Evolutionary conservation across 2,329 filamentous ascomycete genomes (phyloP).

Genomic region (Colletotrichum sp.): DNA sequence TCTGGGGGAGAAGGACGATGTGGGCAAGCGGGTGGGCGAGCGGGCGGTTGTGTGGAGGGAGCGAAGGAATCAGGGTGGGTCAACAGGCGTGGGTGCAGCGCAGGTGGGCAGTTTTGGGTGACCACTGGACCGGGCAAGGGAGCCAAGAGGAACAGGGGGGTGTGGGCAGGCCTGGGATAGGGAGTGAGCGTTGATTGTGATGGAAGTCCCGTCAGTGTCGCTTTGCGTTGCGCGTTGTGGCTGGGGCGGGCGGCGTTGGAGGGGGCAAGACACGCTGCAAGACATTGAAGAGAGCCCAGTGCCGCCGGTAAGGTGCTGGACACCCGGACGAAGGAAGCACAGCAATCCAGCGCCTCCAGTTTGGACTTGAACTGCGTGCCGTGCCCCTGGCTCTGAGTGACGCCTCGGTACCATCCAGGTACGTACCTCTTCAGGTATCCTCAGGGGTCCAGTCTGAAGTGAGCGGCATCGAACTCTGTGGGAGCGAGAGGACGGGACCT

Average conservation of each 20-base stretch:
- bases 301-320: not conserved
- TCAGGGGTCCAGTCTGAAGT: not conserved
- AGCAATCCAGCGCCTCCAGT: not conserved
- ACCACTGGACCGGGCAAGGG: not conserved
- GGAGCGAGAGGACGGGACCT: not conserved
- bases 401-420: too few relatives aligned
- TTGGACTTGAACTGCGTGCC: not conserved
- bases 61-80: slow-evolving; percentile 2
- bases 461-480: not conserved
- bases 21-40: slow-evolving; percentile 11
- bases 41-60: slow-evolving; percentile 12
- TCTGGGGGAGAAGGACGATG: slow-evolving; percentile 21
- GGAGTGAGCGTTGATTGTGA: not conserved
- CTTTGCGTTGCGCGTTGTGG: slow-evolving; percentile 8
- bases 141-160: slow-evolving; percentile 6
- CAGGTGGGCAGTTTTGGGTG: slow-evolving; percentile 3
- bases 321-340: not conserved
- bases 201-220: not conserved
- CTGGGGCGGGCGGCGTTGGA: not conserved
- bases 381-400: not conserved
- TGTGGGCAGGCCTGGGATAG: not conserved
- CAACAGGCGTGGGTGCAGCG: slow-evolving; percentile 7
- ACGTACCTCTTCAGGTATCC: not conserved
- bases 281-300: not conserved
- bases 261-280: not conserved